phyloP scores from a whole-genome alignment of 805 yeast genomes.

The Candida ovalis region DNA sequence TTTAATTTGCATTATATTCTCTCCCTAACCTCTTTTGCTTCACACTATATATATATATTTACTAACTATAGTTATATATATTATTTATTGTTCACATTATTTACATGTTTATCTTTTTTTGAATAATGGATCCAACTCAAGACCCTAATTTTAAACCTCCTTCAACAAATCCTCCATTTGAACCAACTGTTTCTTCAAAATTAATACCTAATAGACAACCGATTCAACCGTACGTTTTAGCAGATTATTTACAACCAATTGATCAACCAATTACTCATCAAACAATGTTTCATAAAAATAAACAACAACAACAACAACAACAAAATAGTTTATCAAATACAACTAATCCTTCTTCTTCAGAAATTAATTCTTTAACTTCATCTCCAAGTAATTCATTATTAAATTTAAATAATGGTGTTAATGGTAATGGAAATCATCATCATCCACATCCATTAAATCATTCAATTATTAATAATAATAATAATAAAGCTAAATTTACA shows the following conservation, averaged over 20 bases:
- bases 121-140: conserved; percentile 82
- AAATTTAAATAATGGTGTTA: background rate
- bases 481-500: conserved; percentile 7
- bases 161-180: conserved; percentile 54
- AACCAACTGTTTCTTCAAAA: conserved; percentile 65
- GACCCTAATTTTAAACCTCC: conserved; percentile 92
- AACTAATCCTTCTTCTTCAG: background rate
- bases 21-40: no score
- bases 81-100: background rate
- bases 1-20: no score
- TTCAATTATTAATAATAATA: background rate
- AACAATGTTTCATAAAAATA: conserved; percentile 15
- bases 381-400: no score
- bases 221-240: conserved; percentile 73
- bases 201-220: conserved; percentile 72
- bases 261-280: conserved; percentile 71
- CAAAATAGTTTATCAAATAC: background rate
- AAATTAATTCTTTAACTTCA: background rate
- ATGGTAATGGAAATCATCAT: background rate
- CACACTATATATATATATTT: no score
- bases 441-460: conserved; percentile 4
- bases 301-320: no score
- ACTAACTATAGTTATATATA: background rate
- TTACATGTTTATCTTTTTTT: background rate
- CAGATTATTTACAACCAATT: conserved; percentile 64